These are phyloP conservation scores for Dimargaris cristalligena DNA, from an alignment of 192 early-diverging fungal genomes.

Conservation along the genomic window DNA sequence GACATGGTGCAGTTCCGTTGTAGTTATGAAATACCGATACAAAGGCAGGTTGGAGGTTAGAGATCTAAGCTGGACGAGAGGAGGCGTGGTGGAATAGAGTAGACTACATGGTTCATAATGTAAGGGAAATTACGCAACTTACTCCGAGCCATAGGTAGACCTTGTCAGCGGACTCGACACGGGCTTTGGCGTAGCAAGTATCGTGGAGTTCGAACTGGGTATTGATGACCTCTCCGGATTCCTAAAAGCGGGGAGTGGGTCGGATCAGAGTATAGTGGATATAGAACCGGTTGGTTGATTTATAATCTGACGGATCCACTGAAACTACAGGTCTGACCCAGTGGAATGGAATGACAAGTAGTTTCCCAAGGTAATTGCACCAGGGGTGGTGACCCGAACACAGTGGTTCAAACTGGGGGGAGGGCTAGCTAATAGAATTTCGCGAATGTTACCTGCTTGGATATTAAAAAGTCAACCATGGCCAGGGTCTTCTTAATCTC, in stretches of 20 bases:
- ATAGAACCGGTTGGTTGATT: not conserved
- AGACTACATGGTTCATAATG: not conserved
- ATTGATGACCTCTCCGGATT: constrained; percentile 47
- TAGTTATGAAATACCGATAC: not conserved
- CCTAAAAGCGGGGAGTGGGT: constrained; percentile 21
- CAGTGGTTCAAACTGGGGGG: no score
- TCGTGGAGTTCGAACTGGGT: constrained; percentile 90
- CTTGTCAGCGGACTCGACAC: constrained; percentile 50
- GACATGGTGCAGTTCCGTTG: constrained; percentile 1
- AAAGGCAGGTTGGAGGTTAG: not conserved
- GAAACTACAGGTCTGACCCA: not conserved
- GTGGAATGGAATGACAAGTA: not conserved
- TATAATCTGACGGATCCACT: not conserved
- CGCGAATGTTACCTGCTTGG: constrained; percentile 17
- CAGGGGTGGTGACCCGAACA: not conserved
- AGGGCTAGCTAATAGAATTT: not conserved
- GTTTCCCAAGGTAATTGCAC: not conserved
- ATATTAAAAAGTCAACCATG: constrained; percentile 62
- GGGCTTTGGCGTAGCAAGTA: constrained; percentile 77
- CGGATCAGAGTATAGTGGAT: not conserved
- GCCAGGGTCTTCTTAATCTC: constrained; percentile 88
- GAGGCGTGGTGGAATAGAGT: not conserved
- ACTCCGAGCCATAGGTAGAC: constrained; percentile 95
- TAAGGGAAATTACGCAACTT: constrained; percentile 13
- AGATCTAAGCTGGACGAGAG: not conserved